Conservation (phyloP, 371 early-diverging fungal genomes). For the Neoconidiobolus thromboides region DNA sequence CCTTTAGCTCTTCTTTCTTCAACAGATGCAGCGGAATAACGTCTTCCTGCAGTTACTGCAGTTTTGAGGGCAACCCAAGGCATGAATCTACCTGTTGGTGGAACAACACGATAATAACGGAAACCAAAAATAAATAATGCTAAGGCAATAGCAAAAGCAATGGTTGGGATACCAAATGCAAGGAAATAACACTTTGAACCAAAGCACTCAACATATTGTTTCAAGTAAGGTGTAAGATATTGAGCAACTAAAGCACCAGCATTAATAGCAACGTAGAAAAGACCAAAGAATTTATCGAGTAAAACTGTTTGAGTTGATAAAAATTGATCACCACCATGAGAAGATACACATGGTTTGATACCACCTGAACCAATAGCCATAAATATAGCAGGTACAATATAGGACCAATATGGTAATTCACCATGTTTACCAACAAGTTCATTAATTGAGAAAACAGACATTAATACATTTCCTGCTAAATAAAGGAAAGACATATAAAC, state of each 20-base stretch:
- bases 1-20: neutral
- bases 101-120: slow-evolving; percentile 28
- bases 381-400: neutral
- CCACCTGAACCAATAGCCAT: slow-evolving; percentile 21
- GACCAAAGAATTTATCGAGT: neutral
- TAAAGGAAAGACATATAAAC: slow-evolving; percentile 10
- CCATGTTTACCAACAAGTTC: neutral
- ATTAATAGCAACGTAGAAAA: slow-evolving; percentile 5
- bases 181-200: neutral
- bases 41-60: neutral
- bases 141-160: slow-evolving; percentile 12
- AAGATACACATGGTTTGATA: slow-evolving; percentile 26
- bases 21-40: neutral
- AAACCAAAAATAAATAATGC: slow-evolving; percentile 23
- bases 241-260: neutral
- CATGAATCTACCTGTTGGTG: slow-evolving; percentile 26
- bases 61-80: slow-evolving; percentile 14
- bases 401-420: neutral
- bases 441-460: slow-evolving; percentile 3
- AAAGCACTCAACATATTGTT: neutral
- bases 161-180: slow-evolving; percentile 5
- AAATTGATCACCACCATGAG: slow-evolving; percentile 28
- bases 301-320: neutral
- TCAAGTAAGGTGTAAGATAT: neutral
- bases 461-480: neutral